Base-by-base conservation (phyloP, 768 basidiomycete species). In the Boletus insuetus region DNA sequence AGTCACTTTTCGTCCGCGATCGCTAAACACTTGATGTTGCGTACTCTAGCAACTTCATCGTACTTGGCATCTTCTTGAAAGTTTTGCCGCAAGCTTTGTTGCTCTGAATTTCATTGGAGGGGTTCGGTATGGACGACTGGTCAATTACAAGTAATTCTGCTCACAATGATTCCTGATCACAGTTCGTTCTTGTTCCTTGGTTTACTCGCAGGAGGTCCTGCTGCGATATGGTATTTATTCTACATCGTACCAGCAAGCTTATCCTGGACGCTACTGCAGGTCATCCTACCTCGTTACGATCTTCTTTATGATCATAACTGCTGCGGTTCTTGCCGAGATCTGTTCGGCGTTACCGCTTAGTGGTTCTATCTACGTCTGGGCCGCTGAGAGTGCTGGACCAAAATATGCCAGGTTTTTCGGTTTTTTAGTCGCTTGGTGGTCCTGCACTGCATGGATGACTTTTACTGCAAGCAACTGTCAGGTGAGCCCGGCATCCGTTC, bases 361-460 rank as follows among this genome's bases (percentile, higher is more conserved):
- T 53, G 94, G 94, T 3, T 94, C 92, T 9, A 95, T 97, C 69
- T 96, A 95, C 70, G 85, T 94, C 46, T 96, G 94, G 94, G 90
- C 92, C 0, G 93, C 92, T 17, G 93, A 93, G 66, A 92, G 91
- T 64, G 94, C 91, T 6, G 94, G 94, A 3, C 86, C 86, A 6
- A 91, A 90, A 61, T 86, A 91, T 63, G 91, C 85, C 3, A 80
- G 94, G 35, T 88, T 95, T 71, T 82, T 92, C 59, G 93, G 91
- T 1, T 93, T 94, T 73, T 70, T 92, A 53, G 93, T 94, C 16
- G 93, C 93, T 31, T 96, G 90, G 89, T 96, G 93, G 93, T 79
- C 90, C 14, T 87, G 86, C 54, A 94, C 92, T 1, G 94, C 93
- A n/a, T 96, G 94, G 94, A 93, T 93, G 82, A 95, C 94, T 0